phyloP scores from a whole-genome alignment of 768 basidiomycete species.

The Sarcomyxa edulis region DNA sequence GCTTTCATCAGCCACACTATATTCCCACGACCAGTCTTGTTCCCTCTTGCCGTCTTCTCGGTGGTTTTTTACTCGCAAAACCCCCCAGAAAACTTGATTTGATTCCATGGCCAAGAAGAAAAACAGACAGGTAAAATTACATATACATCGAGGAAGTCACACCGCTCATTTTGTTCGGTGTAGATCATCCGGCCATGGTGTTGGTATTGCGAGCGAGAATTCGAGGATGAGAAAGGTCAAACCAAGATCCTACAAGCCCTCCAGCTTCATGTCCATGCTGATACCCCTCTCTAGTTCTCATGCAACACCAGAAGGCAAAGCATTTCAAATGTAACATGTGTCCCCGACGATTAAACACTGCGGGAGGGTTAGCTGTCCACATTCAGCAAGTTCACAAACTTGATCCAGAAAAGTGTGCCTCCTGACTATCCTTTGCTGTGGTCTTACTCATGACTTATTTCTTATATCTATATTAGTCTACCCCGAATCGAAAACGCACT shows the following conservation, averaged over 20 bases:
- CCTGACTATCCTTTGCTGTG: background rate
- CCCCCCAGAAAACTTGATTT: too few relatives aligned
- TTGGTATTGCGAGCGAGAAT: conserved; percentile 99
- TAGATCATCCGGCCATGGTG: conserved; percentile 91
- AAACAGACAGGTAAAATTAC: conserved; percentile 44
- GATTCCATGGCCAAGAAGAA: conserved; percentile 59
- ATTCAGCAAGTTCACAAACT: conserved; percentile 99
- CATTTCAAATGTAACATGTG: conserved; percentile 98
- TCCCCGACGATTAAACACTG: conserved; percentile 92
- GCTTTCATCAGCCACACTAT: too few relatives aligned
- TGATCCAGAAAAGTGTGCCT: conserved; percentile 82
- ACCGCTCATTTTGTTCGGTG: conserved; percentile 6
- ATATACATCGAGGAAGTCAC: background rate
- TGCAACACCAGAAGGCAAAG: conserved; percentile 99
- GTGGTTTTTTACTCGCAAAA: too few relatives aligned
- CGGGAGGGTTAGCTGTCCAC: conserved; percentile 95
- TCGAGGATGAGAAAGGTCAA: conserved; percentile 97
- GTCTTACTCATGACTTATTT: conserved; percentile 1
- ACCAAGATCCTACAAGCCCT: too few relatives aligned
- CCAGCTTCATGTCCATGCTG: too few relatives aligned
- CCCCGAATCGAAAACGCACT: conserved; percentile 95
- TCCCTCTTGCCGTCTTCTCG: too few relatives aligned
- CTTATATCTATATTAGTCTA: conserved; percentile 33
- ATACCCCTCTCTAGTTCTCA: conserved; percentile 60
- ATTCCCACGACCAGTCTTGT: too few relatives aligned